Percentiles rank a stretch among this genome's conserved stretches.
Evolutionary conservation across 352 stramenopile genomes (phyloP).

Genomic region (Globisporangium nagaii): DNA sequence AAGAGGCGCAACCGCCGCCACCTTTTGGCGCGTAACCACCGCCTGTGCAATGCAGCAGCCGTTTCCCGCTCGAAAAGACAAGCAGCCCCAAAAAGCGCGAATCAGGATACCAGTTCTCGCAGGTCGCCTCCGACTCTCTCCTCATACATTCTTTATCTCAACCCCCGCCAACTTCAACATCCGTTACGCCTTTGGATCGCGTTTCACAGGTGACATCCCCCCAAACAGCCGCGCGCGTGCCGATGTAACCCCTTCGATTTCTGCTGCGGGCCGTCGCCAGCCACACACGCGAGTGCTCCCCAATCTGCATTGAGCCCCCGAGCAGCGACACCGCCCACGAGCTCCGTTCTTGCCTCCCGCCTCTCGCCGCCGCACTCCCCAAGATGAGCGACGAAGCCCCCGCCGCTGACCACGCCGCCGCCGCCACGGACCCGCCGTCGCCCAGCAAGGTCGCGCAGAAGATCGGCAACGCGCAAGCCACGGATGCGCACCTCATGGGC

Average conservation of each 20-base stretch:
- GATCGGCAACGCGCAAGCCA: slow-evolving; percentile 71
- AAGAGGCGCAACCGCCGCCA: background rate
- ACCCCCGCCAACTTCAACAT: slow-evolving; percentile 10
- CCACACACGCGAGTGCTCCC: background rate
- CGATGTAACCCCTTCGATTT: background rate
- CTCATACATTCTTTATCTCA: background rate
- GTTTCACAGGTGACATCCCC: background rate
- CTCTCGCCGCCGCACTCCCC: background rate
- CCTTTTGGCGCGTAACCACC: background rate
- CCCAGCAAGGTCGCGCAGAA: slow-evolving; percentile 80
- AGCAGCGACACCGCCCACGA: background rate
- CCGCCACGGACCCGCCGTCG: slow-evolving; percentile 36
- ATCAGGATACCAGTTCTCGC: too few relatives aligned
- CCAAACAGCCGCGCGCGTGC: too few relatives aligned
- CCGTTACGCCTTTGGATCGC: slow-evolving; percentile 1
- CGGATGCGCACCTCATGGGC: slow-evolving; percentile 53
- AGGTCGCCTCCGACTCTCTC: background rate
- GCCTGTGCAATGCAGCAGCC: background rate
- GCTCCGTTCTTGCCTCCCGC: background rate
- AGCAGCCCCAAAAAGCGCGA: background rate
- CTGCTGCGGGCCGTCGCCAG: background rate
- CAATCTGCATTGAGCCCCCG: slow-evolving; percentile 4
- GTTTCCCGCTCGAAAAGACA: too few relatives aligned
- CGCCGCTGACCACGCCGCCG: background rate
- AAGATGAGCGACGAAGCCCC: slow-evolving; percentile 26